Conservation (phyloP, 192 early-diverging fungal species). For the Phlyctochytrium planicorne region DNA sequence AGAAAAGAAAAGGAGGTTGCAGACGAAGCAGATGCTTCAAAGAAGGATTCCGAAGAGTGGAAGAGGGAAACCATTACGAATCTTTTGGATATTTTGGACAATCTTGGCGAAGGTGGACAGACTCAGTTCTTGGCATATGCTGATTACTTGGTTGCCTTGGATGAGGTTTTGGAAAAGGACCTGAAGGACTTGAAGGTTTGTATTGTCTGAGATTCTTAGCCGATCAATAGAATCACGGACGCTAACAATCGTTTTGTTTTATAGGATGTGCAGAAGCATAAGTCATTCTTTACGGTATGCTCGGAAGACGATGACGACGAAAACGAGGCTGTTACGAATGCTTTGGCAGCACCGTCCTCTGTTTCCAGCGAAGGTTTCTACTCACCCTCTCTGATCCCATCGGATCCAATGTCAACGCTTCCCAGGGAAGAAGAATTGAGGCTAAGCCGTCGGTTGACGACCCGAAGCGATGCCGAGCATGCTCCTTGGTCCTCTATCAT, state of each 20-base stretch:
- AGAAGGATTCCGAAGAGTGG: neutral
- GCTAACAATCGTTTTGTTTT: neutral
- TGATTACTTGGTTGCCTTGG: conserved; percentile 5
- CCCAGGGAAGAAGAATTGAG: neutral
- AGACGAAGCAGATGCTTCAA: too few species aligned
- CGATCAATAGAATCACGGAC: neutral
- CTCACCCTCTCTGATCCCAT: too few species aligned
- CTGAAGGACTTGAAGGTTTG: neutral
- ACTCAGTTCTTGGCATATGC: conserved; percentile 10
- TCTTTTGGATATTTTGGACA: neutral
- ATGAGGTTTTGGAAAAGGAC: conserved; percentile 7
- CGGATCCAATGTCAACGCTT: too few species aligned
- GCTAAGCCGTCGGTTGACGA: neutral
- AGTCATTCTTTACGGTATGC: conserved; percentile 9
- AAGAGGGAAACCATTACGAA: conserved; percentile 3
- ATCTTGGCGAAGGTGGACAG: conserved; percentile 2
- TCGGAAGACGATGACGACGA: conserved; percentile 4
- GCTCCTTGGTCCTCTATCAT: neutral
- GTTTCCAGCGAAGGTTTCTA: too few species aligned
- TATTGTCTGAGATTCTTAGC: neutral
- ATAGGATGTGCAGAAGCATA: neutral
- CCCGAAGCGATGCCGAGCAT: neutral
- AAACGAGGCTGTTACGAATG: neutral
- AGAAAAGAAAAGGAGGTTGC: neutral
- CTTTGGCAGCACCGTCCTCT: too few species aligned